Percentiles rank a stretch among this genome's conserved stretches.
Conservation (phyloP, 2,329 filamentous ascomycete species). For the Xylariaceae sp. region DNA sequence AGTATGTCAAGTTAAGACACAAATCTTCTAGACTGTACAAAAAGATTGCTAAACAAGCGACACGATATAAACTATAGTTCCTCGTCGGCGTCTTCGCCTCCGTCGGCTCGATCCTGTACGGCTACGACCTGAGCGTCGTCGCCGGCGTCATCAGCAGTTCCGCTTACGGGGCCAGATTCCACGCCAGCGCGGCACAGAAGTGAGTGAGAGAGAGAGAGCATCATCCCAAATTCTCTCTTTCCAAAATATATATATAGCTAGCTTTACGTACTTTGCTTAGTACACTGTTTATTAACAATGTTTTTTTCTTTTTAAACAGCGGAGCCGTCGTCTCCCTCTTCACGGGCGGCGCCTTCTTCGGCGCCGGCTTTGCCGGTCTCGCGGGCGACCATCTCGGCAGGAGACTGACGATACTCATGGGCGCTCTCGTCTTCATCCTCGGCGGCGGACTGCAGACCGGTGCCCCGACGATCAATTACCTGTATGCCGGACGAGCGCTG, state of each 20-base stretch:
- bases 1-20: no score
- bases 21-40: no score
- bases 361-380: slow-evolving; percentile 53
- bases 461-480: slow-evolving; percentile 50
- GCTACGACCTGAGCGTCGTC: slow-evolving; percentile 51
- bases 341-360: slow-evolving; percentile 63
- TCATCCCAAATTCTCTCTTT: not conserved
- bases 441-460: slow-evolving; percentile 71
- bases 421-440: slow-evolving; percentile 64
- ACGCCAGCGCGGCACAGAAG: slow-evolving; percentile 34
- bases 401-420: slow-evolving; percentile 63
- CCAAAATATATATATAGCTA: no score
- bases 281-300: slow-evolving; percentile 1
- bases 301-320: slow-evolving; percentile 36
- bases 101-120: slow-evolving; percentile 49
- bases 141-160: slow-evolving; percentile 46
- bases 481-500: slow-evolving; percentile 65
- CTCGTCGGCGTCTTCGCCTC: slow-evolving; percentile 51
- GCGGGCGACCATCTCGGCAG: slow-evolving; percentile 55
- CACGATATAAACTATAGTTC: slow-evolving; percentile 33
- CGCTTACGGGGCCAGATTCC: slow-evolving; percentile 38
- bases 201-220: no score
- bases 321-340: slow-evolving; percentile 73
- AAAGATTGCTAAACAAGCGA: no score
- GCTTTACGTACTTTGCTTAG: no score